Evolutionary conservation across 2,329 filamentous ascomycete genomes (phyloP), one percentile per base, ranked within the genome.

Genomic region (Nemania sp.): DNA sequence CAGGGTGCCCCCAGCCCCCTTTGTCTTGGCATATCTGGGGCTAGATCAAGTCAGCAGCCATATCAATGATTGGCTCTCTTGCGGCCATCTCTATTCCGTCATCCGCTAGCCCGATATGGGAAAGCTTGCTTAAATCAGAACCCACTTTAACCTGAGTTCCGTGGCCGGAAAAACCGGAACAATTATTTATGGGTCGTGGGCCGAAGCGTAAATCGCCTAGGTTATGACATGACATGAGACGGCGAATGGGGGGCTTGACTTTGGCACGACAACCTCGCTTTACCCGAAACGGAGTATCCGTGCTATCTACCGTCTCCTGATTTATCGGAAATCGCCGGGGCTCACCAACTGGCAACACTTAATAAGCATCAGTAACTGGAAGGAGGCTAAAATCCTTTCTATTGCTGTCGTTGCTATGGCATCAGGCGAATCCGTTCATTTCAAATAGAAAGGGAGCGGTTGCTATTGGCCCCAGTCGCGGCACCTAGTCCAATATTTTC

Each of bases 1-100:
- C 23, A 24, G 50, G n/a, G 24, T n/a, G 22, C 28, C 34, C 28
- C 26, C 31, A 26, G 28, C 47, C 46, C 45, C 47, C 46, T 47
- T 48, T 5, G 6, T 45, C 54, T 54, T 54, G 46, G 53, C 54
- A 45, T 37, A 41, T 36, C 28, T 48, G 45, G 49, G 34, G 46
- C 45, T 36, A 44, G 53, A 33, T 50, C 31, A 34, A 15, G 22
- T 15, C 37, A 42, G n/a, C 47, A 44, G 12, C 20, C n/a, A 26
- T 9, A 5, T 7, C 20, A 36, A 9, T 42, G 45, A 56, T 56
- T 56, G 56, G 56, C 14, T 15, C n/a, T n/a, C n/a, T n/a, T n/a
- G n/a, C n/a, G n/a, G n/a, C 26, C 26, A 12, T 28, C 6, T 6
- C 6, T 28, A 48, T 47, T 31, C 26, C 43, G 46, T 51, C 45